These are phyloP conservation scores for Clarireedia monteithiana DNA, from an alignment of 2,329 filamentous ascomycete species.

Conservation along the genomic window DNA sequence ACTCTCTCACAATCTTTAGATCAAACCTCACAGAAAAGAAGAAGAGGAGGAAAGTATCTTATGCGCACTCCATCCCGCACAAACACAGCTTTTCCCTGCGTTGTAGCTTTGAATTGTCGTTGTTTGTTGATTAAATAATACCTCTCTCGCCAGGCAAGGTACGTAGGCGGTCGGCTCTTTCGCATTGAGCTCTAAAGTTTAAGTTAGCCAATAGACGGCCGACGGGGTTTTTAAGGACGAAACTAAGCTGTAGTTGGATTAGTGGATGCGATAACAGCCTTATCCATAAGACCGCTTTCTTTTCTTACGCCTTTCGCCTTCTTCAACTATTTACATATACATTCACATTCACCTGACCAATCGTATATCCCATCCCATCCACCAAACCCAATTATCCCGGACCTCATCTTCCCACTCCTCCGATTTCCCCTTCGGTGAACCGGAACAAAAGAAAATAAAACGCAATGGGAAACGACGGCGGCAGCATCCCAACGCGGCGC, in stretches of 20 bases:
- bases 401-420: too few relatives aligned
- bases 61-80: constrained; percentile 21
- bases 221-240: too few relatives aligned
- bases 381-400: too few relatives aligned
- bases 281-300: background rate
- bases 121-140: background rate
- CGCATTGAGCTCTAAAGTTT: background rate
- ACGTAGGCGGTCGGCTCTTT: background rate
- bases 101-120: background rate
- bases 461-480: constrained; percentile 95
- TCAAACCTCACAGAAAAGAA: too few relatives aligned
- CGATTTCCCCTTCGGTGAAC: background rate
- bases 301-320: background rate
- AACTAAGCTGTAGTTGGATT: too few relatives aligned
- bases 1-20: too few relatives aligned
- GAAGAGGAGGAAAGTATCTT: background rate
- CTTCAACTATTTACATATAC: too few relatives aligned
- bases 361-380: too few relatives aligned
- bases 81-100: constrained; percentile 11
- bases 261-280: background rate
- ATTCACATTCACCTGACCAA: background rate
- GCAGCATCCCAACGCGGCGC: constrained; percentile 88
- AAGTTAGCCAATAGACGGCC: too few relatives aligned
- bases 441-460: background rate
- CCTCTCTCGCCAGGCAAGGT: background rate